Evolutionary conservation across 805 yeast species (phyloP).

Genomic region (Candida lessepsii): DNA sequence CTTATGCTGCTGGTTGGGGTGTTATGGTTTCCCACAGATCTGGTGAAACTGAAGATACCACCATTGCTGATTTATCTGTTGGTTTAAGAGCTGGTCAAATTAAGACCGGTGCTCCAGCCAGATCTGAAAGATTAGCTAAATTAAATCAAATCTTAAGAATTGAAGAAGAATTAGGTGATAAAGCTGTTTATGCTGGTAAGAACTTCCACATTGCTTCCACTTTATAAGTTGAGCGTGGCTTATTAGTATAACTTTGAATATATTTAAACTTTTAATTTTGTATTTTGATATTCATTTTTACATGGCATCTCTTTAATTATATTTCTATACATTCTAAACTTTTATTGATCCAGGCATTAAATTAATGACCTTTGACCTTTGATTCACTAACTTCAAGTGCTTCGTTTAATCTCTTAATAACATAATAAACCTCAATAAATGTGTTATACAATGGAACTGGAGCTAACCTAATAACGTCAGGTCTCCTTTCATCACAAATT

Average conservation of each 20-base stretch:
- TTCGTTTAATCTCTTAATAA: conserved; percentile 45
- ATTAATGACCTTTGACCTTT: no score
- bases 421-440: conserved; percentile 57
- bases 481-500: conserved; percentile 85
- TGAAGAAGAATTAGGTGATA: conserved; percentile 97
- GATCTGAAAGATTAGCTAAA: conserved; percentile 99
- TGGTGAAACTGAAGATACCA: conserved; percentile 99
- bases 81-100: conserved; percentile 99
- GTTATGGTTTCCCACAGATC: conserved; percentile 99
- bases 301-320: no score
- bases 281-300: no score
- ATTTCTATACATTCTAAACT: no score
- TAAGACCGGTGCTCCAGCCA: conserved; percentile 99
- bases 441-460: conserved; percentile 84
- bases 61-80: conserved; percentile 96
- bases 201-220: conserved; percentile 66
- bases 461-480: conserved; percentile 86
- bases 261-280: no score
- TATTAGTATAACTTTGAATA: no score
- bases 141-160: conserved; percentile 97
- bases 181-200: conserved; percentile 93
- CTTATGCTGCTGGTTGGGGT: conserved; percentile 98
- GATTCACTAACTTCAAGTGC: no score
- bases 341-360: no score
- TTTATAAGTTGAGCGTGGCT: conserved; percentile 35